Percentiles rank a stretch among this genome's conserved stretches.
These are phyloP conservation scores for Glycine soja DNA, from an alignment of 306 rosid genomes.

Conservation along the genomic window DNA sequence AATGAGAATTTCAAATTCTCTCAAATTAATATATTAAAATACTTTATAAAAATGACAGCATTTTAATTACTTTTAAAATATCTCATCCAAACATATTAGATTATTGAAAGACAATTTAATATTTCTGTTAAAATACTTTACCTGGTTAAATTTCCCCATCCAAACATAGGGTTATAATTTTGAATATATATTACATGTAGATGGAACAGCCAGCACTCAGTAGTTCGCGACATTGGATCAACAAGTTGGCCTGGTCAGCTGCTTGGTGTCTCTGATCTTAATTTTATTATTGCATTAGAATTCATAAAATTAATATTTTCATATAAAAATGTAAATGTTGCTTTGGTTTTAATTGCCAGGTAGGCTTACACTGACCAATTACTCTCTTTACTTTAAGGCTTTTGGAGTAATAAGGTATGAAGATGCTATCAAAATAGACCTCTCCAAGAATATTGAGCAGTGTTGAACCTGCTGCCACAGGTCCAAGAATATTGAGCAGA, in stretches of 20 bases:
- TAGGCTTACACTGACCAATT: constrained; percentile 89
- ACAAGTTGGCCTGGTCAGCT: constrained; percentile 91
- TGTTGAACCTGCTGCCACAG: constrained; percentile 76
- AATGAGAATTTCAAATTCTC: no score
- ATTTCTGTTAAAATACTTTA: no score
- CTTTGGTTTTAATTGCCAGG: constrained; percentile 59
- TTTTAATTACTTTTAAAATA: no score
- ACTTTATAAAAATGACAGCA: no score
- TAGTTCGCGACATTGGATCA: constrained; percentile 86
- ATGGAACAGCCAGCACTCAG: constrained; percentile 91
- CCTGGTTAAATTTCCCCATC: no score
- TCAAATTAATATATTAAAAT: no score
- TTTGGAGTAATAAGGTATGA: constrained; percentile 75
- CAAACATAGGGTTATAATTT: no score
- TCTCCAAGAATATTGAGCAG: constrained; percentile 60
- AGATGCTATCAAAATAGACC: constrained; percentile 87
- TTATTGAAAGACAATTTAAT: no score
- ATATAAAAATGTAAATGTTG: constrained; percentile 9
- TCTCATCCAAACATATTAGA: no score
- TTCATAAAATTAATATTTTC: background rate
- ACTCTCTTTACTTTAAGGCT: constrained; percentile 92
- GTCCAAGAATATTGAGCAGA: no score
- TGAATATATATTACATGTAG: constrained; percentile 86
- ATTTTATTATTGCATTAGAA: constrained; percentile 23
- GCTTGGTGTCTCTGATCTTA: constrained; percentile 26